These are phyloP conservation scores for Aspergillus terreus DNA, from an alignment of 2,329 filamentous ascomycete species.

Conservation along the genomic window DNA sequence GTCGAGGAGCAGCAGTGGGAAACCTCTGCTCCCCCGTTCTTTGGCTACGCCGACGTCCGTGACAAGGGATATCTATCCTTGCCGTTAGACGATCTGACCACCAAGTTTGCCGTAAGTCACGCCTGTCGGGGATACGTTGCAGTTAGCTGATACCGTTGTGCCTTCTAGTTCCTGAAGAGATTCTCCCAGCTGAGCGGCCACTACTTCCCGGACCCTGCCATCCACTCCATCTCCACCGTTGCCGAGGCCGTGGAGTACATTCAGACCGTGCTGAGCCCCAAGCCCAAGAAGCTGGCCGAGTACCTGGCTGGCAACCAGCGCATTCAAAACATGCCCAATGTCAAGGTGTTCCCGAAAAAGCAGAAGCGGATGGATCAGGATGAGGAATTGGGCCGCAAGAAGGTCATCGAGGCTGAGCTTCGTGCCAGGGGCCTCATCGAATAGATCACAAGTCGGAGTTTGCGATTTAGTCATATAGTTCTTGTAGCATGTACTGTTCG, in stretches of 20 bases:
- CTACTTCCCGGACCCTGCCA: conserved; percentile 66
- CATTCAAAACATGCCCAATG: conserved; percentile 61
- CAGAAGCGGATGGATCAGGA: conserved; percentile 71
- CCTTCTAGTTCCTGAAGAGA: conserved; percentile 69
- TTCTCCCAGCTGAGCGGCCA: conserved; percentile 77
- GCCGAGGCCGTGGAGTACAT: conserved; percentile 54
- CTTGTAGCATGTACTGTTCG: conserved; percentile 17
- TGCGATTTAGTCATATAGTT: conserved; percentile 12
- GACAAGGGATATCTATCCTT: conserved; percentile 57
- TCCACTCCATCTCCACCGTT: conserved; percentile 55
- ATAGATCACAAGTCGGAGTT: conserved; percentile 6
- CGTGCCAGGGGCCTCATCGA: conserved; percentile 59
- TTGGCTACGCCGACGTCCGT: conserved; percentile 21
- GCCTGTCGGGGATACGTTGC: conserved; percentile 32
- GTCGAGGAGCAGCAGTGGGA: conserved; percentile 23
- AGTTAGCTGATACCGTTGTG: conserved; percentile 35
- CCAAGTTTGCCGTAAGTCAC: conserved; percentile 70
- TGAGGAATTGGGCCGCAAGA: conserved; percentile 69
- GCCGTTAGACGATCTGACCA: conserved; percentile 52
- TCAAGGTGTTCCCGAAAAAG: conserved; percentile 62
- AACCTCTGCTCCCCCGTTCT: conserved; percentile 13
- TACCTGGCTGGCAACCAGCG: conserved; percentile 47
- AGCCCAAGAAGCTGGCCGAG: conserved; percentile 58
- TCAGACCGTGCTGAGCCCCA: conserved; percentile 27
- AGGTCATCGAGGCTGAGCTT: conserved; percentile 72